Base-by-base conservation (phyloP, 2,329 filamentous ascomycete species). In the Penicillium thymicola region DNA sequence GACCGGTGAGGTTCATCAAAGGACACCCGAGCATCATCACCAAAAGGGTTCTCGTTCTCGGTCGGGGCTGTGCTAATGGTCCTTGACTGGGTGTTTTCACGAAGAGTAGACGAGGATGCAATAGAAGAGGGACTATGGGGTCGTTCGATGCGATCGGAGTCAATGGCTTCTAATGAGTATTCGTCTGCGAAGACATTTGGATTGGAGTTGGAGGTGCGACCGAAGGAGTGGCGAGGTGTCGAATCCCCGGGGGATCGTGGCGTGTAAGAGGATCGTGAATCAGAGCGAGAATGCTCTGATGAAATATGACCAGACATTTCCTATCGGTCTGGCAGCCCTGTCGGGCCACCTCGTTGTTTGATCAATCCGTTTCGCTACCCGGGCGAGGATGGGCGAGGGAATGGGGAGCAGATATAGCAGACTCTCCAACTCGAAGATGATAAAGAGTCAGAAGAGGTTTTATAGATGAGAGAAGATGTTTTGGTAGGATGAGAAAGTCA, bases 111-210 rank as follows among this genome's bases (percentile, higher is more conserved):
- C 8, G 67, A 71, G 21, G 72, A 72, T 49, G 67, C 62, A 54
- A 67, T 59, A n/a, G 73, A 75, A 27, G 67, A 67, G 16, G 67
- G 65, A 47, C 65, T 72, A 49, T 64, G 67, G 34, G 66, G 67
- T 36, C 67, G 65, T 46, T 70, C 67, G 49, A 70, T 65, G 51
- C 66, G 66, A 62, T 71, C 68, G 53, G 67, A 55, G 55, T 77
- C 70, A 47, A 76, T 66, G 13, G 73, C 68, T 59, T 79, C 75
- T 61, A 79, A 63, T 9, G 77, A 77, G 63, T 76, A 78, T 41
- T 79, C 77, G 62, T 80, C 78, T 58, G 78, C 78, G 65, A 80
- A 80, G 37, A 80, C 72, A 65, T 80, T 75, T 45, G 74, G 71
- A 59, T 76, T 75, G 41, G 71, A 69, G 42, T 64, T 67, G 50